Conservation (phyloP, 1,284 basidiomycete species). For the Fomitopsis schrenkii region DNA sequence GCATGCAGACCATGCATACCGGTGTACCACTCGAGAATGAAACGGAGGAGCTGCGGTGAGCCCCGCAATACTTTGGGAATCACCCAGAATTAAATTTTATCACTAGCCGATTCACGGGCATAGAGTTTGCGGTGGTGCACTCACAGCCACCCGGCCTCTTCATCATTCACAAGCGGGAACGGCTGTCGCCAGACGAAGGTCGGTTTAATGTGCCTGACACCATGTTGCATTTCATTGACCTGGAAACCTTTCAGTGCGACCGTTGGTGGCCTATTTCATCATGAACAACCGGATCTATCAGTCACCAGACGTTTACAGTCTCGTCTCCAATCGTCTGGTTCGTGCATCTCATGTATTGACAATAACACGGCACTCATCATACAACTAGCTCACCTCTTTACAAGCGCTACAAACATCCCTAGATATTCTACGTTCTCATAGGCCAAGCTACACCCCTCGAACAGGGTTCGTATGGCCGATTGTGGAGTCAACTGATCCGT, state of each 20-base stretch:
- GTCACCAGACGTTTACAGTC: slow-evolving; percentile 76
- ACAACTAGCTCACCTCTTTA: slow-evolving; percentile 60
- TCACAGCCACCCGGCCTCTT: slow-evolving; percentile 75
- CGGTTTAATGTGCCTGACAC: slow-evolving; percentile 19
- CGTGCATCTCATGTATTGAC: slow-evolving; percentile 19
- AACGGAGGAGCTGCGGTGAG: slow-evolving; percentile 75
- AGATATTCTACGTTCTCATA: slow-evolving; percentile 61
- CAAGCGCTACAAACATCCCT: slow-evolving; percentile 71
- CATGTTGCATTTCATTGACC: slow-evolving; percentile 6
- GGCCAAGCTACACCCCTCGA: slow-evolving; percentile 74
- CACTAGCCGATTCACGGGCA: slow-evolving; percentile 72
- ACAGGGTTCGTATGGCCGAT: slow-evolving; percentile 81
- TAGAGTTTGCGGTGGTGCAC: slow-evolving; percentile 81
- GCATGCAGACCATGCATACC: slow-evolving; percentile 86
- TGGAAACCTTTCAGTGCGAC: slow-evolving; percentile 44
- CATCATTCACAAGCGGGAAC: slow-evolving; percentile 81
- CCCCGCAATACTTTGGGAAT: slow-evolving; percentile 8
- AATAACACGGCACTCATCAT: not conserved
- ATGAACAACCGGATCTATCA: slow-evolving; percentile 85
- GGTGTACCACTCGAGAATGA: slow-evolving; percentile 67
- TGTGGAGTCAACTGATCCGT: slow-evolving; percentile 40
- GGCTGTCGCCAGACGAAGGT: slow-evolving; percentile 79
- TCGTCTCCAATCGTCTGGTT: slow-evolving; percentile 80
- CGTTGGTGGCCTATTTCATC: slow-evolving; percentile 79
- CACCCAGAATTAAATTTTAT: slow-evolving; percentile 4